Evolutionary conservation across 192 early-diverging fungal genomes (phyloP).

Genomic region (Pilaira anomala): DNA sequence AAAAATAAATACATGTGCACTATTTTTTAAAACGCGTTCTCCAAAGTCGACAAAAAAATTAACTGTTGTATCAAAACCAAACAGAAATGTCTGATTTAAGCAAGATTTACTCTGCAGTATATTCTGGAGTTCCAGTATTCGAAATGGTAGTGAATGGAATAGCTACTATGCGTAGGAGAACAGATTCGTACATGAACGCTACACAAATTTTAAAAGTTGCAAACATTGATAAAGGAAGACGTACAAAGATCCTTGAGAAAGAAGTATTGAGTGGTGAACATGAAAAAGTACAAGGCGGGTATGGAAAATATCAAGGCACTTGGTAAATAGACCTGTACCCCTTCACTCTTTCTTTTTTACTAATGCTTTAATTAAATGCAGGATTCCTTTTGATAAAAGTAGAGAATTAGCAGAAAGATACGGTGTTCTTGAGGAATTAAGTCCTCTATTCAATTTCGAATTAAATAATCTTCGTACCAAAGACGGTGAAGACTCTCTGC

Average conservation of each 20-base stretch:
- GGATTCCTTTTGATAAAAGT: conserved; percentile 85
- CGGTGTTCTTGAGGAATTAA: conserved; percentile 64
- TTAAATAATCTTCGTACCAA: neutral
- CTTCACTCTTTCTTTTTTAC: neutral
- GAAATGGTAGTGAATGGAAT: conserved; percentile 70
- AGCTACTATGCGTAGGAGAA: conserved; percentile 76
- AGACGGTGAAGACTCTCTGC: conserved; percentile 12
- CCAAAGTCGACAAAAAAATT: no score
- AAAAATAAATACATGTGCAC: no score
- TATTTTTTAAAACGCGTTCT: no score
- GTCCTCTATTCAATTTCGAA: conserved; percentile 81
- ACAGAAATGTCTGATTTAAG: conserved; percentile 1
- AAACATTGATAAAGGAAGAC: conserved; percentile 77
- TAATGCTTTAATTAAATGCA: conserved; percentile 20
- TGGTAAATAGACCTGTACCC: conserved; percentile 47
- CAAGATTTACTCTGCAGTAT: conserved; percentile 50
- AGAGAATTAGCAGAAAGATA: conserved; percentile 80
- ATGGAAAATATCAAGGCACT: conserved; percentile 92
- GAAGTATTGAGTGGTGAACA: conserved; percentile 76
- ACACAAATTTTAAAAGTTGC: conserved; percentile 93
- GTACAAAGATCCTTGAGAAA: conserved; percentile 87
- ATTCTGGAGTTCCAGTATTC: conserved; percentile 75
- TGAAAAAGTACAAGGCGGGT: conserved; percentile 95
- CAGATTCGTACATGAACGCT: conserved; percentile 84
- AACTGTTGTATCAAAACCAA: neutral